A percentile compares a stretch with the other conserved stretches of the same genome.
Evolutionary conservation across 2,329 filamentous ascomycete species (phyloP).

Genomic region (Hortaea sp.): DNA sequence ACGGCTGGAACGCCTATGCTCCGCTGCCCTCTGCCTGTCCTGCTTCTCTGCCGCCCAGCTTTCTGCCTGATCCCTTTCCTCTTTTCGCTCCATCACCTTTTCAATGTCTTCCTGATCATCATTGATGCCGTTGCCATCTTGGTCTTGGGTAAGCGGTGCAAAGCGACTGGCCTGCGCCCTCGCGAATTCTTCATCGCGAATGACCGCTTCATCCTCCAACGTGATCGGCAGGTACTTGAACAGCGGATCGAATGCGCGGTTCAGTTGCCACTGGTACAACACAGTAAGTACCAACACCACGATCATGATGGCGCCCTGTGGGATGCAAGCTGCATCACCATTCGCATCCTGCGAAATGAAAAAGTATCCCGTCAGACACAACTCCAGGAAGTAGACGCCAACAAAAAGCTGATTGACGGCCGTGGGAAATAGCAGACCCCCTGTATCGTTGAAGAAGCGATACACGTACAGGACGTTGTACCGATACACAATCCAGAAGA

Average conservation of each 20-base stretch:
- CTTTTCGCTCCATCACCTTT: slow-evolving; percentile 34
- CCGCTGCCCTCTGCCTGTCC: slow-evolving; percentile 21
- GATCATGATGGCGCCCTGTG: slow-evolving; percentile 80
- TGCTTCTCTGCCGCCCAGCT: slow-evolving; percentile 31
- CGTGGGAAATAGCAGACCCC: slow-evolving; percentile 79
- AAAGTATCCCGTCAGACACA: slow-evolving; percentile 82
- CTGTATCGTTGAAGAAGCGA: slow-evolving; percentile 80
- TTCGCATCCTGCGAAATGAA: slow-evolving; percentile 57
- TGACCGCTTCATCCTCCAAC: slow-evolving; percentile 84
- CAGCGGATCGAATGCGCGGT: slow-evolving; percentile 72
- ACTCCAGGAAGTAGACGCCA: slow-evolving; percentile 87
- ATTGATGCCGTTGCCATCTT: slow-evolving; percentile 8
- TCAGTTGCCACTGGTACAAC: slow-evolving; percentile 71
- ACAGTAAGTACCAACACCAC: slow-evolving; percentile 59
- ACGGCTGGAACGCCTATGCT: slow-evolving; percentile 6
- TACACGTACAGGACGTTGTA: slow-evolving; percentile 95
- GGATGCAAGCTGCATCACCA: slow-evolving; percentile 48
- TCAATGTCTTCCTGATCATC: slow-evolving; percentile 30
- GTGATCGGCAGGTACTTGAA: slow-evolving; percentile 88
- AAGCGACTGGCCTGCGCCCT: slow-evolving; percentile 44
- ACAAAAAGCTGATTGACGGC: slow-evolving; percentile 95
- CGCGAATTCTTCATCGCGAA: slow-evolving; percentile 84
- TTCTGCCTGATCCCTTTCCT: slow-evolving; percentile 27
- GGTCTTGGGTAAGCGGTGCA: slow-evolving; percentile 14
- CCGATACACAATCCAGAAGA: slow-evolving; percentile 92